phyloP scores from a whole-genome alignment of 306 rosid species.

The Sindora glabra region DNA sequence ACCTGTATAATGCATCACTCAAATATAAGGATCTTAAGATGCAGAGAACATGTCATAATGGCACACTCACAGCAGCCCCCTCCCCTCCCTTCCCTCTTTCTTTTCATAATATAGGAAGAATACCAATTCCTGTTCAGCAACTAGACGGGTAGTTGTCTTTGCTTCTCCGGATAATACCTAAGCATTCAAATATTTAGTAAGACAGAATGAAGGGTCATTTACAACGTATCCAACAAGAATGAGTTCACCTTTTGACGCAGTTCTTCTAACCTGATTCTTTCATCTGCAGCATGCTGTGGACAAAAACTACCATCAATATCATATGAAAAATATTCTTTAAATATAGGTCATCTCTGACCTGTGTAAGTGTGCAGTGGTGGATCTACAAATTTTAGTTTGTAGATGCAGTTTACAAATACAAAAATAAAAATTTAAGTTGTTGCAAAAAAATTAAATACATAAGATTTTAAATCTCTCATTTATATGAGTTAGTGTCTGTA shows the following conservation, averaged over 20 bases:
- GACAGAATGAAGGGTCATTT: conserved; percentile 12
- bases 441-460: too few species aligned
- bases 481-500: too few species aligned
- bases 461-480: too few species aligned
- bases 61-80: not conserved
- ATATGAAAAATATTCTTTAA: conserved; percentile 6
- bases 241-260: conserved; percentile 68
- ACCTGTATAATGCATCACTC: conserved; percentile 36
- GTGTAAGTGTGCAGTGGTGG: too few species aligned
- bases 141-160: conserved; percentile 55
- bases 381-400: too few species aligned
- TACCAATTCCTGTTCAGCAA: conserved; percentile 78
- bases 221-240: conserved; percentile 7
- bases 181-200: conserved; percentile 15
- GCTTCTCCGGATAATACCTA: conserved; percentile 86
- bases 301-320: conserved; percentile 14
- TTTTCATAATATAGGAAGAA: conserved; percentile 24
- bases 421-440: too few species aligned
- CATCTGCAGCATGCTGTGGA: conserved; percentile 93
- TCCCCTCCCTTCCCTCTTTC: too few species aligned
- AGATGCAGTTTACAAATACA: too few species aligned
- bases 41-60: conserved; percentile 3
- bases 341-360: not conserved
- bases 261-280: conserved; percentile 87
- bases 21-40: conserved; percentile 15